Percentiles rank a stretch among this genome's conserved stretches.
These are phyloP conservation scores for Tylopilus intermedius DNA, from an alignment of 768 basidiomycete species.

Conservation along the genomic window DNA sequence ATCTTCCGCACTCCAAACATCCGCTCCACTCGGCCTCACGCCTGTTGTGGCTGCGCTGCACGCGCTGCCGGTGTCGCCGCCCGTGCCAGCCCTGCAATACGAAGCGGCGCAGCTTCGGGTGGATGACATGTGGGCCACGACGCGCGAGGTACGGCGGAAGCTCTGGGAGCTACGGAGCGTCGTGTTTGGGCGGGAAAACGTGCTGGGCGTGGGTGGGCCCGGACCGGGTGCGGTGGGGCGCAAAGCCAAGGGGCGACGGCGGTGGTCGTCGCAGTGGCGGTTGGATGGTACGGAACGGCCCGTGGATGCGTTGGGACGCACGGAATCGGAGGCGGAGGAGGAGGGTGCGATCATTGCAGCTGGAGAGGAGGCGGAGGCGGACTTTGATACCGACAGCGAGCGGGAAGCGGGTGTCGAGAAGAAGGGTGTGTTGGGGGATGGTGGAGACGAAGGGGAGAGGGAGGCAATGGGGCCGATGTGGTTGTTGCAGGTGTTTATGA, in stretches of 20 bases:
- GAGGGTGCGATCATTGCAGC: slow-evolving; percentile 39
- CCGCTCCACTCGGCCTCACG: slow-evolving; percentile 8
- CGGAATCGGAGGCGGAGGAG: slow-evolving; percentile 74
- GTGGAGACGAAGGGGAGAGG: slow-evolving; percentile 38
- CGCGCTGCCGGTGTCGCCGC: slow-evolving; percentile 19
- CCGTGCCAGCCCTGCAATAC: slow-evolving; percentile 51
- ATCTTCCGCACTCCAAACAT: slow-evolving; percentile 1
- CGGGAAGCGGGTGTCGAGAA: slow-evolving; percentile 22
- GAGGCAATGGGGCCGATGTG: slow-evolving; percentile 71
- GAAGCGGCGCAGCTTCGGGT: slow-evolving; percentile 67
- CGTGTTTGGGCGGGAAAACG: slow-evolving; percentile 62
- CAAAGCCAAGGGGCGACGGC: slow-evolving; percentile 51
- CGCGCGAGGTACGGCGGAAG: slow-evolving; percentile 54
- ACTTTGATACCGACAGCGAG: slow-evolving; percentile 29
- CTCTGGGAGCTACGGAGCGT: slow-evolving; percentile 62
- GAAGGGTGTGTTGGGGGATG: slow-evolving; percentile 11
- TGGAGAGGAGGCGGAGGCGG: slow-evolving; percentile 28
- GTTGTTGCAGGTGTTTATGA: slow-evolving; percentile 71
- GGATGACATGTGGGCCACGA: slow-evolving; percentile 62
- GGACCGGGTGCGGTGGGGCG: slow-evolving; percentile 42
- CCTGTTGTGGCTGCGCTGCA: slow-evolving; percentile 35
- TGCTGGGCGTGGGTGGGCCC: slow-evolving; percentile 29
- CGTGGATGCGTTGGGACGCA: slow-evolving; percentile 66
- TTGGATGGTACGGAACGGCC: slow-evolving; percentile 56
- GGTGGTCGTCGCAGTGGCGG: slow-evolving; percentile 49